phyloP scores from a whole-genome alignment of 306 rosid species.

The Trifolium pratense region DNA sequence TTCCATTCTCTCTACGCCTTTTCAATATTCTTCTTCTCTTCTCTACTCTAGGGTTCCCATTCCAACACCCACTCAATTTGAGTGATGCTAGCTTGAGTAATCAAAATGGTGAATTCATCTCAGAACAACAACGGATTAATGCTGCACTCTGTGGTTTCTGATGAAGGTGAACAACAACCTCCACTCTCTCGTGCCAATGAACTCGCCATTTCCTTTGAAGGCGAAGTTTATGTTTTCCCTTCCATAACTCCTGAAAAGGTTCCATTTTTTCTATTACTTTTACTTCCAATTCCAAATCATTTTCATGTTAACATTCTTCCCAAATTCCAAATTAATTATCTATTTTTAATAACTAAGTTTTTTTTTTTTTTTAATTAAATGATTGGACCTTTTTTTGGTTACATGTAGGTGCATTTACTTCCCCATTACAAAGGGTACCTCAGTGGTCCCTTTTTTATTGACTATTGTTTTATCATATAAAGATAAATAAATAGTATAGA shows the following conservation, averaged over 20 bases:
- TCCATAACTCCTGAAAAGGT: conserved; percentile 77
- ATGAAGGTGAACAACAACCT: conserved; percentile 29
- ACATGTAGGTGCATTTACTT: not conserved
- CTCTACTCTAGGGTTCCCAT: conserved; percentile 35
- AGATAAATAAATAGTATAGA: too few relatives aligned
- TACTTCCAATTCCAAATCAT: too few relatives aligned
- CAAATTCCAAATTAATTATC: too few relatives aligned
- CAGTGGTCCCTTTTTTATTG: not conserved
- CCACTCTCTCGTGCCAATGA: conserved; percentile 56
- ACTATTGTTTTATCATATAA: not conserved
- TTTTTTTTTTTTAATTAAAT: too few relatives aligned
- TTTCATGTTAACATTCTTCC: too few relatives aligned
- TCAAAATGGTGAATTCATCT: conserved; percentile 49
- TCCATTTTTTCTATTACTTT: not conserved
- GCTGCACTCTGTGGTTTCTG: conserved; percentile 19
- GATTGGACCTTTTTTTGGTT: conserved; percentile 3
- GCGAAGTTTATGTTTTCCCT: conserved; percentile 78
- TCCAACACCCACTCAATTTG: not conserved
- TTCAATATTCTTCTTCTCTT: not conserved
- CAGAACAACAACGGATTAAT: conserved; percentile 12
- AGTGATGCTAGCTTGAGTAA: conserved; percentile 50
- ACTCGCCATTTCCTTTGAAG: conserved; percentile 75
- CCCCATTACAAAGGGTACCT: not conserved
- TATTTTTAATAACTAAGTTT: too few relatives aligned
- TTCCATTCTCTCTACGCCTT: not conserved